These are phyloP conservation scores for Trypanosoma melophagium DNA, from an alignment of 208 protist genomes.

Conservation along the genomic window DNA sequence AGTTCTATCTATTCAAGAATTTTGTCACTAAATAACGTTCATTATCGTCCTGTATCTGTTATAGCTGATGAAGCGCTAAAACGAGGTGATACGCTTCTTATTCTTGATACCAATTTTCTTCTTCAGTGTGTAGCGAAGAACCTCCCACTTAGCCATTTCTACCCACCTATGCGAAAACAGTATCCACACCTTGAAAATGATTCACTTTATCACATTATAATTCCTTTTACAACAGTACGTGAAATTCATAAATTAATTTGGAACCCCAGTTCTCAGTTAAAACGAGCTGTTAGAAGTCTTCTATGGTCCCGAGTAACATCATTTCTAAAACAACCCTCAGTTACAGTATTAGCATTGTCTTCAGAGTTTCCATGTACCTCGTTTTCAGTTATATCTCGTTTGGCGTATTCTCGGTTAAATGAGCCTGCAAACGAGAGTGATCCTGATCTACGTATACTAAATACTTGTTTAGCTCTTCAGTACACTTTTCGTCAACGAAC, in stretches of 20 bases:
- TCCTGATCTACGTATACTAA: conserved; percentile 79
- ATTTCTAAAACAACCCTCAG: conserved; percentile 46
- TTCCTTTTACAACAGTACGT: conserved; percentile 81
- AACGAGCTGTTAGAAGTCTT: conserved; percentile 41
- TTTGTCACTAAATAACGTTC: conserved; percentile 46
- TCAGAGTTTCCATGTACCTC: conserved; percentile 60
- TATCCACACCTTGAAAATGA: conserved; percentile 42
- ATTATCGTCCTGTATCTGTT: conserved; percentile 40
- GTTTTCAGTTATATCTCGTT: conserved; percentile 49
- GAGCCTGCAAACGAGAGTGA: conserved; percentile 41
- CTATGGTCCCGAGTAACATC: conserved; percentile 71
- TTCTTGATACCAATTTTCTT: conserved; percentile 88
- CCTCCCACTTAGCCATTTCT: conserved; percentile 69
- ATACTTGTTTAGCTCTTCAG: conserved; percentile 73
- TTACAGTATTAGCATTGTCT: conserved; percentile 56
- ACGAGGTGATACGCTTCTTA: conserved; percentile 37
- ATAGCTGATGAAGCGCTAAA: conserved; percentile 43
- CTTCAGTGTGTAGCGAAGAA: conserved; percentile 78
- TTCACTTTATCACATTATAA: conserved; percentile 35
- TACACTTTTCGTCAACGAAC: conserved; percentile 45
- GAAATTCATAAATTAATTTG: conserved; percentile 72
- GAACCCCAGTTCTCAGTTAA: conserved; percentile 35
- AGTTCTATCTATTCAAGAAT: conserved; percentile 47
- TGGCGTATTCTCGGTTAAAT: conserved; percentile 59
- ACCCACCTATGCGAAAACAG: conserved; percentile 49